phyloP scores from a whole-genome alignment of 305 asterid species.

The Solanum hybrid region DNA sequence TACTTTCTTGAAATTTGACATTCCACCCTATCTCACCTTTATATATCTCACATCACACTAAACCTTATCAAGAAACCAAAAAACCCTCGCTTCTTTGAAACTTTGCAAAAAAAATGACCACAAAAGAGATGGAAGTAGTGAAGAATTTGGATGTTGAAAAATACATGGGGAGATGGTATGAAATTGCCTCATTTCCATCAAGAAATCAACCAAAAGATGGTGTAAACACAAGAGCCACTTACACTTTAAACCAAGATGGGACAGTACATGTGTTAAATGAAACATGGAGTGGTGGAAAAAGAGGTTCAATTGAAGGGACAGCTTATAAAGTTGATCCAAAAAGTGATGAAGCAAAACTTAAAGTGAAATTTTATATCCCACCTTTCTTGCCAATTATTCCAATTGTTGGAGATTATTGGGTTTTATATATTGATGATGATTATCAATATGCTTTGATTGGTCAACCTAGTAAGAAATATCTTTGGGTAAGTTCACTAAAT shows the following conservation, averaged over 20 bases:
- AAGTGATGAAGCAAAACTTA: slow-evolving; percentile 39
- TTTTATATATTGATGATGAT: slow-evolving; percentile 21
- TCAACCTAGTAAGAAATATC: slow-evolving; percentile 20
- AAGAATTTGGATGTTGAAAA: slow-evolving; percentile 20
- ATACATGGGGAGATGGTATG: slow-evolving; percentile 48
- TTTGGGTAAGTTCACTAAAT: slow-evolving; percentile 22
- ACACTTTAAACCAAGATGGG: slow-evolving; percentile 24
- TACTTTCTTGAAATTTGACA: background rate
- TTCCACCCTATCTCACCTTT: background rate
- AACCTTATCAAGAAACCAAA: background rate
- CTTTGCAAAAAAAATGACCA: background rate
- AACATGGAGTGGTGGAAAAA: slow-evolving; percentile 31
- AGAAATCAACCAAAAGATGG: slow-evolving; percentile 25
- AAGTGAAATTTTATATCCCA: slow-evolving; percentile 36
- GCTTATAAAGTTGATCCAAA: slow-evolving; percentile 25
- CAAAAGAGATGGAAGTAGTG: slow-evolving; percentile 25
- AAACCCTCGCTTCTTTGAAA: background rate
- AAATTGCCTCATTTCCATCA: slow-evolving; percentile 35
- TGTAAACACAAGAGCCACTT: slow-evolving; percentile 29
- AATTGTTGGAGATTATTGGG: slow-evolving; percentile 34
- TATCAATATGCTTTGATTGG: slow-evolving; percentile 36
- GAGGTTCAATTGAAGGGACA: slow-evolving; percentile 23
- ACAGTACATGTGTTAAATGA: slow-evolving; percentile 30
- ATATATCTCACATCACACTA: background rate
- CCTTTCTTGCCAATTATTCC: slow-evolving; percentile 38